A percentile compares a stretch with the other conserved stretches of the same genome.
Evolutionary conservation across 306 rosid species (phyloP).

Genomic region (Castanea crenata): DNA sequence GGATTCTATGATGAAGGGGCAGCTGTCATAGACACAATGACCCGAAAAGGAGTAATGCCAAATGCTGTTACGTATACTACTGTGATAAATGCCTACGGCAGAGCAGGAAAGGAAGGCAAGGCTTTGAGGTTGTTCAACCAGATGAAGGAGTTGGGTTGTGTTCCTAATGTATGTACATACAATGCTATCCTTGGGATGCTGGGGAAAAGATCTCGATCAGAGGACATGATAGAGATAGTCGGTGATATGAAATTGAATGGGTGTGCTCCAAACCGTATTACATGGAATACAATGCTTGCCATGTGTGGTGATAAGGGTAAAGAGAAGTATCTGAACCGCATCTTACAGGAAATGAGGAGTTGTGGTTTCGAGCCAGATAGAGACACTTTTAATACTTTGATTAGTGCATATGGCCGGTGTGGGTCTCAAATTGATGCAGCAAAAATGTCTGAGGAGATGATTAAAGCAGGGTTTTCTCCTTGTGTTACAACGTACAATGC

Average conservation of each 20-base stretch:
- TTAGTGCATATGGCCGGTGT: slow-evolving; percentile 88
- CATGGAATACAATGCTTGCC: slow-evolving; percentile 96
- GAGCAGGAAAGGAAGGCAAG: slow-evolving; percentile 67
- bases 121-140: slow-evolving; percentile 65
- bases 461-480: slow-evolving; percentile 74
- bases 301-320: slow-evolving; percentile 82
- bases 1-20: slow-evolving; percentile 85
- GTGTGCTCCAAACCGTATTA: slow-evolving; percentile 76
- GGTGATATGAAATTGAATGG: slow-evolving; percentile 80
- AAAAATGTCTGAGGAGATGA: slow-evolving; percentile 79
- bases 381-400: slow-evolving; percentile 91
- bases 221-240: slow-evolving; percentile 71
- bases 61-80: slow-evolving; percentile 92
- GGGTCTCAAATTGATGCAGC: slow-evolving; percentile 79
- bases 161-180: slow-evolving; percentile 77
- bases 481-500: slow-evolving; percentile 84
- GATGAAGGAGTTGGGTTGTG: slow-evolving; percentile 90
- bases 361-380: slow-evolving; percentile 95
- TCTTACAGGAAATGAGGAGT: slow-evolving; percentile 80
- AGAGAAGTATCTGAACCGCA: slow-evolving; percentile 60
- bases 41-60: slow-evolving; percentile 69
- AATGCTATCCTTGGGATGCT: slow-evolving; percentile 75
- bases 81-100: slow-evolving; percentile 81
- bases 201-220: slow-evolving; percentile 67
- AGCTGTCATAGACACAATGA: slow-evolving; percentile 73